These are phyloP conservation scores for Penicillium rolfsii DNA, from an alignment of 2,329 filamentous ascomycete species.

Conservation along the genomic window DNA sequence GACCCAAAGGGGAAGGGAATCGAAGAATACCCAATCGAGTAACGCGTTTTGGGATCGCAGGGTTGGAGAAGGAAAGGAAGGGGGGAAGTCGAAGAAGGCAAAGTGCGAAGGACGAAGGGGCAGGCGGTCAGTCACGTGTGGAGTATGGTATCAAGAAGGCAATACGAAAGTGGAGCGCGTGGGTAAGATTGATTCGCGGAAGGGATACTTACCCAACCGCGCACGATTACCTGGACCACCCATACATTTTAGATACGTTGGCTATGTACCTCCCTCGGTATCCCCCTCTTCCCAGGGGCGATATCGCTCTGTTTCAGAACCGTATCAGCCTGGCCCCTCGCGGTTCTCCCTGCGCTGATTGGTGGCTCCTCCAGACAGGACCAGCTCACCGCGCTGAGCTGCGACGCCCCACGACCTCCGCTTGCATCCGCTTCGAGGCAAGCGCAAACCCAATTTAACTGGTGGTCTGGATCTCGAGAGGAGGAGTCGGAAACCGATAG, in stretches of 20 bases:
- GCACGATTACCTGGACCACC: accelerated
- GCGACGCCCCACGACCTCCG: slow-evolving; percentile 17
- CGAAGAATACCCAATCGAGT: slow-evolving; percentile 51
- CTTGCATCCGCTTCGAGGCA: slow-evolving; percentile 22
- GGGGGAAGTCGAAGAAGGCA: slow-evolving; percentile 43
- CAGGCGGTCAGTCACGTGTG: slow-evolving; percentile 38
- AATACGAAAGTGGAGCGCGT: neutral
- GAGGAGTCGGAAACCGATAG: no score
- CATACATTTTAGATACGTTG: neutral
- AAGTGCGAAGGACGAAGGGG: slow-evolving; percentile 35
- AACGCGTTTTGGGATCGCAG: slow-evolving; percentile 50
- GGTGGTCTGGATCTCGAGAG: slow-evolving; percentile 17
- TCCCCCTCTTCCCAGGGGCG: neutral
- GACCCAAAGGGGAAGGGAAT: slow-evolving; percentile 51
- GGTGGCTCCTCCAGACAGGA: neutral
- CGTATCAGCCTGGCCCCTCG: slow-evolving; percentile 3
- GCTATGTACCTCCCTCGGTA: neutral
- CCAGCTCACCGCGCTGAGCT: slow-evolving; percentile 4
- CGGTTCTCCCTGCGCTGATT: neutral
- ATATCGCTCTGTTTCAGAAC: neutral
- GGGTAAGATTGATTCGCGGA: neutral
- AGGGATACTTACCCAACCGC: no score
- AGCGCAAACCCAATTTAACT: slow-evolving; percentile 14
- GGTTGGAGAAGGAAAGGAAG: slow-evolving; percentile 43
- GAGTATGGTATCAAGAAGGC: neutral